Conservation (phyloP, 73 alveolate genomes). For the Symbiodinium natans region DNA sequence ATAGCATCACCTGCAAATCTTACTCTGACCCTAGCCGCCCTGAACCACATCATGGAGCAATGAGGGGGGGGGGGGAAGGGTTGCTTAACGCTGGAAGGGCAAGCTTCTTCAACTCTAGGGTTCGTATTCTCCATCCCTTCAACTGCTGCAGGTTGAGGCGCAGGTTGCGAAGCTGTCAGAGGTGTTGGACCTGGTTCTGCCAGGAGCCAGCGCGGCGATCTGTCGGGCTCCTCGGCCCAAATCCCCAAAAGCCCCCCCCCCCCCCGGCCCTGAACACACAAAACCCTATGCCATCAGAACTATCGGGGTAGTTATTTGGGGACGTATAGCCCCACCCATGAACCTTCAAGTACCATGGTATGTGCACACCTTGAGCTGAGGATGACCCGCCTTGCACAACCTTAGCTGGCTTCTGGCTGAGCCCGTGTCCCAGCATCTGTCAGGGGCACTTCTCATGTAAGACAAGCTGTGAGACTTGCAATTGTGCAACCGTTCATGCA, state of each 20-base stretch:
- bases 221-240: conserved; percentile 12
- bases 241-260: too few relatives aligned
- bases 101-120: too few relatives aligned
- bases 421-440: not conserved
- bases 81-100: too few relatives aligned
- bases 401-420: conserved; percentile 86
- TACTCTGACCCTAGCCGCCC: too few relatives aligned
- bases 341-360: too few relatives aligned
- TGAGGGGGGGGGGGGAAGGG: not conserved
- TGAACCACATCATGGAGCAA: not conserved
- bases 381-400: not conserved
- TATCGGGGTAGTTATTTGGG: too few relatives aligned
- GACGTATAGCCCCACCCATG: too few relatives aligned
- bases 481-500: too few relatives aligned
- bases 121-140: not conserved
- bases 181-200: conserved; percentile 76
- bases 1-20: too few relatives aligned
- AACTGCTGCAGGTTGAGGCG: conserved; percentile 35
- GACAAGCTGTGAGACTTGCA: too few relatives aligned
- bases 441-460: not conserved
- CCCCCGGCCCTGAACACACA: too few relatives aligned
- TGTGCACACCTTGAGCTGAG: not conserved
- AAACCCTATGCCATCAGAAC: too few relatives aligned
- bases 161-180: conserved; percentile 68
- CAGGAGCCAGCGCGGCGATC: conserved; percentile 69